Evolutionary conservation across 2,329 filamentous ascomycete species (phyloP).

Genomic region (Aspergillus pseudoterreus): DNA sequence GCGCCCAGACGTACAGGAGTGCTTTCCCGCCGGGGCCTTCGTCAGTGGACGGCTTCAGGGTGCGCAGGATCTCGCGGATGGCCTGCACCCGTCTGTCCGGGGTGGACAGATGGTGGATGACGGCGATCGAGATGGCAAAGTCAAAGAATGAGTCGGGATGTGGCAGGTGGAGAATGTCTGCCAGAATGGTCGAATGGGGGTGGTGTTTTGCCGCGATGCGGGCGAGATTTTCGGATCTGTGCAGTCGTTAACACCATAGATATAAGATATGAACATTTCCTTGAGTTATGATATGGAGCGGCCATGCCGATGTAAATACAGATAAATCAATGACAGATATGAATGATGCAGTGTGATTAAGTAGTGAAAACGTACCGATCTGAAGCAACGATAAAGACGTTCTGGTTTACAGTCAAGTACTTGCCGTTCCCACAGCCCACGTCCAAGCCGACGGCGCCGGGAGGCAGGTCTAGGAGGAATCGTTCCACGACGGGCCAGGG

Average conservation of each 20-base stretch:
- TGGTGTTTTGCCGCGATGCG: conserved; percentile 56
- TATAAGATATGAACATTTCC: background rate
- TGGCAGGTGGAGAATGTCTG: conserved; percentile 79
- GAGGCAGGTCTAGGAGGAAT: conserved; percentile 64
- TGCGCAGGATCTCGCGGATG: conserved; percentile 66
- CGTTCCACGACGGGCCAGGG: conserved; percentile 88
- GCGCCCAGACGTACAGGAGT: conserved; percentile 88
- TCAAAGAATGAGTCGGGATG: conserved; percentile 67
- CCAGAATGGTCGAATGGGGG: conserved; percentile 68
- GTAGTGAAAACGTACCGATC: conserved; percentile 61
- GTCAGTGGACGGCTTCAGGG: conserved; percentile 45
- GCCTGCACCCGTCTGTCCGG: conserved; percentile 67
- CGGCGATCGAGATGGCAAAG: conserved; percentile 91
- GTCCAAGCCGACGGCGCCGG: conserved; percentile 80
- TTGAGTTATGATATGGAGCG: background rate
- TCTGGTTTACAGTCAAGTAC: conserved; percentile 75
- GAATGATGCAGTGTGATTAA: background rate
- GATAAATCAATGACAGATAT: conserved; percentile 23
- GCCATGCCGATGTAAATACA: background rate
- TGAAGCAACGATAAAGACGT: conserved; percentile 76
- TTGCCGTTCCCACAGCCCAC: conserved; percentile 97
- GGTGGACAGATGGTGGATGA: conserved; percentile 90
- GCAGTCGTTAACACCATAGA: background rate
- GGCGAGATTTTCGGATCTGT: conserved; percentile 56
- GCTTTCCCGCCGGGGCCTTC: conserved; percentile 55